Conservation (phyloP, 2,329 filamentous ascomycete species). For the Colletotrichum tabaci region DNA sequence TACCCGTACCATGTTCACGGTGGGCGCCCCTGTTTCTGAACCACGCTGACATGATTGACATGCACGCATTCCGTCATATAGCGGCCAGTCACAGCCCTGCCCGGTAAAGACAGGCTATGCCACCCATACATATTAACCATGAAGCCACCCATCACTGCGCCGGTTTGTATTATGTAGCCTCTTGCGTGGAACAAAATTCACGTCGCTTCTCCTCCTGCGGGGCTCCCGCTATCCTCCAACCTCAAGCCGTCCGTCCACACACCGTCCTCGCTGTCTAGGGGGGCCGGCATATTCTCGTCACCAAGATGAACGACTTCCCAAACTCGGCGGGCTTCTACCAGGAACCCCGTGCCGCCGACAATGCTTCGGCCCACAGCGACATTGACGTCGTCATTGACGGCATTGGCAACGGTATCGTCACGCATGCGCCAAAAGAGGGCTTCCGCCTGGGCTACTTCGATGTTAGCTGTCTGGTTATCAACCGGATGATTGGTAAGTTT, state of each 20-base stretch:
- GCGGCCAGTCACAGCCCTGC: not conserved
- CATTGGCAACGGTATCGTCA: constrained; percentile 47
- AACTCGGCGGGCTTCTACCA: constrained; percentile 40
- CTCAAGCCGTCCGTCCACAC: not conserved
- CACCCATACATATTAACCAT: constrained; percentile 22
- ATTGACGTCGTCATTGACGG: constrained; percentile 31
- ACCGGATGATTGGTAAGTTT: constrained; percentile 55
- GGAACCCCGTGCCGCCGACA: constrained; percentile 24
- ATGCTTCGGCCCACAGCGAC: constrained; percentile 44
- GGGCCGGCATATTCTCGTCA: too few relatives aligned
- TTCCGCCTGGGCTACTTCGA: constrained; percentile 57
- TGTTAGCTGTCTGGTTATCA: constrained; percentile 53
- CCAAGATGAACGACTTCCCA: constrained; percentile 50
- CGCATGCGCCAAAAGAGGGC: constrained; percentile 51
- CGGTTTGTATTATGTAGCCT: constrained; percentile 1
- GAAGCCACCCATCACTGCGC: constrained; percentile 11
- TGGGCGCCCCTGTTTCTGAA: constrained; percentile 13
- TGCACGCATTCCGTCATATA: constrained; percentile 22
- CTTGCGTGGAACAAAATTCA: not conserved
- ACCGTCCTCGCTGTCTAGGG: not conserved
- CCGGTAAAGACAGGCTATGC: not conserved
- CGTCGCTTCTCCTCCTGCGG: not conserved
- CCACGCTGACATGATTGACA: not conserved
- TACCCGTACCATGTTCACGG: constrained; percentile 5
- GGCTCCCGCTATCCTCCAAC: not conserved